Base-by-base conservation (phyloP, 441 rosid species). In the Metrosideros polymorpha region DNA sequence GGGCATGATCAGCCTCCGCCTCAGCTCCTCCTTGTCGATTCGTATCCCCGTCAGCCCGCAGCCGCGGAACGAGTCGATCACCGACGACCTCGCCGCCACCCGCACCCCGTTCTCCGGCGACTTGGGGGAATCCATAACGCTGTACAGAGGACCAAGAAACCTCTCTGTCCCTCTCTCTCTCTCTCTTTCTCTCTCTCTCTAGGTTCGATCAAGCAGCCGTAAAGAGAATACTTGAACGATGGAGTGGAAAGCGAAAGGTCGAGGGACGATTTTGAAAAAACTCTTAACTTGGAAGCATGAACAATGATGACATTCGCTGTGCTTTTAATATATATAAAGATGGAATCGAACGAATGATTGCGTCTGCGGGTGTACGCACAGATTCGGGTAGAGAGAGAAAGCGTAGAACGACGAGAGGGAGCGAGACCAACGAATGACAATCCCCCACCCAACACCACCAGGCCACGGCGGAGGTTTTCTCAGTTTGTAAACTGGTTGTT, bases 41-140 rank as follows among this genome's bases (percentile, higher is more conserved):
- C 96, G 91, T 85, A 92, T 88, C 85, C 96, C 97, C 42, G 94
- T 91, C 27, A 95, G 89, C 9, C 98, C 98, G 83, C 97, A 95
- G 9, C 94, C 92, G 53, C 91, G 89, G 88, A 90, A 88, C 63
- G 97, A 93, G 9, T 95, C 96, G 22, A 92, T 90, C 90, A 92
- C 84, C 17, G 97, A 91, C 47, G 97, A 91, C 86, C 95, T 82
- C 53, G 92, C 84, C 82, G 90, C 91, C 76, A 94, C 89, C 88
- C 96, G 86, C 89, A 92, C 86, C 52, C 90, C 91, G 9, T 86
- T 91, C 15, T 59, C 57, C 66, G 85, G 83, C 82, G 88, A 51
- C 85, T 90, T 42, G 84, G 95, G 91, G 66, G 96, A 85, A 50
- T 92, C 96, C 96, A 91, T 91, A n/a, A 53, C 77, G 75, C 85